Evolutionary conservation across 2,329 filamentous ascomycete species (phyloP).

Genomic region (Samsoniella hepiali): DNA sequence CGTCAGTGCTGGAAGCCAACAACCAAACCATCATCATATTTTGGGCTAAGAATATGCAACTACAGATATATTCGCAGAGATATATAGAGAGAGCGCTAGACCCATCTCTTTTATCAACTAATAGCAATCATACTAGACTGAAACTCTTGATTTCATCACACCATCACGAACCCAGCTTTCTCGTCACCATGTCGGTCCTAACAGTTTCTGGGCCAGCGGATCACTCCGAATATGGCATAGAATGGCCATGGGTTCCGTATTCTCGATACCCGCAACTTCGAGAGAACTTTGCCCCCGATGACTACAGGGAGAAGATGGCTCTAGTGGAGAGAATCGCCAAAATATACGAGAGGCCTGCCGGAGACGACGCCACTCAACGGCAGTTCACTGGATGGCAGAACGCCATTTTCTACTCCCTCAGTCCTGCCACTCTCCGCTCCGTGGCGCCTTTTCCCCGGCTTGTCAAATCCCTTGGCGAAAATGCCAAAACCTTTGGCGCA

Average conservation of each 20-base stretch:
- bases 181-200: background rate
- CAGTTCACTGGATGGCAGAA: background rate
- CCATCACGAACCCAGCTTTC: background rate
- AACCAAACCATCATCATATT: background rate
- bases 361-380: background rate
- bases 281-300: background rate
- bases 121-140: background rate
- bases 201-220: background rate
- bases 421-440: background rate
- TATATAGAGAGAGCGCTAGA: background rate
- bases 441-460: background rate
- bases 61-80: background rate
- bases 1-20: background rate
- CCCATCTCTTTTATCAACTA: background rate
- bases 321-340: background rate
- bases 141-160: background rate
- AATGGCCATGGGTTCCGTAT: background rate
- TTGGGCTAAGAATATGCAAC: background rate
- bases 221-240: background rate
- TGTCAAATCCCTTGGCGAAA: background rate
- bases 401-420: background rate
- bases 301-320: background rate
- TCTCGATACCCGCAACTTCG: background rate
- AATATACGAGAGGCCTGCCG: background rate
- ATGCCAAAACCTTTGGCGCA: background rate